Conservation (phyloP, 306 rosid species). For the cucumber (Cucumis sativus) region Cucumber_9930_V3 NC_026657.2:12829001-12829500, state of each 20-base stretch:
- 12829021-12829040: too few relatives aligned
- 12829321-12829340: background rate
- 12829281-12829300: background rate
- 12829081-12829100: too few relatives aligned
- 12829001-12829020: too few relatives aligned
- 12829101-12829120: too few relatives aligned
- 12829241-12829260: background rate
- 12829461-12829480: background rate
- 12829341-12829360: background rate
- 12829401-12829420: background rate
- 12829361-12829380: background rate
- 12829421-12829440: background rate
- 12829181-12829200: background rate
- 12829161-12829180: too few relatives aligned
- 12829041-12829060: too few relatives aligned
- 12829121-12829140: too few relatives aligned
- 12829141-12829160: too few relatives aligned
- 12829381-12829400: background rate
- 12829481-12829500: background rate
- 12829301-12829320: background rate
- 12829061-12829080: too few relatives aligned
- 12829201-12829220: background rate
- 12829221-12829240: background rate
- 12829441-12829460: background rate
- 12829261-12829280: background rate